Conservation (phyloP, 257 asterid species). For the Solanum pennellii region DNA sequence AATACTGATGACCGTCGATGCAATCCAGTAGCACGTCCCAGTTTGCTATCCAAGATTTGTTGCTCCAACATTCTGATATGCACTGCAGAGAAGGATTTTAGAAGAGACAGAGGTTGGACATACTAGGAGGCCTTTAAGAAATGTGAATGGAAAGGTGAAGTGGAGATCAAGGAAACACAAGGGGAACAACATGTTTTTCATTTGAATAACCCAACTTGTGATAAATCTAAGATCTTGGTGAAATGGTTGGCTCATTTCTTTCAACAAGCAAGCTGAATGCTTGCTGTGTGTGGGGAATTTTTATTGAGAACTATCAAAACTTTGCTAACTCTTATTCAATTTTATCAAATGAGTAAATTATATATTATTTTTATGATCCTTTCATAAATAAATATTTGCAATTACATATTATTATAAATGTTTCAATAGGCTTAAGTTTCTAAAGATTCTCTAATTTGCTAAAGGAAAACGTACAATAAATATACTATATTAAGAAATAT, state of each 20-base stretch:
- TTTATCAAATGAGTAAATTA: no score
- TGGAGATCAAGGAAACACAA: slow-evolving; percentile 42
- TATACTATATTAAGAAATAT: no score
- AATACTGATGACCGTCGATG: slow-evolving; percentile 45
- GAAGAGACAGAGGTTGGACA: slow-evolving; percentile 32
- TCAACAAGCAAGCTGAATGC: background rate
- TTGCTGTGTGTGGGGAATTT: background rate
- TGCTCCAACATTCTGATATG: slow-evolving; percentile 41
- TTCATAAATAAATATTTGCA: no score
- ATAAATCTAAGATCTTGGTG: background rate
- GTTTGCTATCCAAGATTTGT: slow-evolving; percentile 14
- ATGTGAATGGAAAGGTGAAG: slow-evolving; percentile 51
- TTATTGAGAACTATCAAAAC: no score
- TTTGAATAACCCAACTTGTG: slow-evolving; percentile 4
- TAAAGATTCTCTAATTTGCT: no score
- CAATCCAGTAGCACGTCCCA: slow-evolving; percentile 31
- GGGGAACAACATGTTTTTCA: slow-evolving; percentile 60
- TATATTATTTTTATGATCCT: no score
- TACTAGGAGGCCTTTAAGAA: slow-evolving; percentile 50
- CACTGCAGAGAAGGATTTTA: slow-evolving; percentile 38
- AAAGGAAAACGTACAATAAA: no score
- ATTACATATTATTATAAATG: no score
- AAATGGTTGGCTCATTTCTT: background rate
- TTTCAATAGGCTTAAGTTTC: no score
- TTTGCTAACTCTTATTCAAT: no score